Percentiles rank a stretch among this genome's conserved stretches.
These are phyloP conservation scores for Tardiomyces blankii DNA, from an alignment of 1,139 yeast genomes.

Conservation along the genomic window DNA sequence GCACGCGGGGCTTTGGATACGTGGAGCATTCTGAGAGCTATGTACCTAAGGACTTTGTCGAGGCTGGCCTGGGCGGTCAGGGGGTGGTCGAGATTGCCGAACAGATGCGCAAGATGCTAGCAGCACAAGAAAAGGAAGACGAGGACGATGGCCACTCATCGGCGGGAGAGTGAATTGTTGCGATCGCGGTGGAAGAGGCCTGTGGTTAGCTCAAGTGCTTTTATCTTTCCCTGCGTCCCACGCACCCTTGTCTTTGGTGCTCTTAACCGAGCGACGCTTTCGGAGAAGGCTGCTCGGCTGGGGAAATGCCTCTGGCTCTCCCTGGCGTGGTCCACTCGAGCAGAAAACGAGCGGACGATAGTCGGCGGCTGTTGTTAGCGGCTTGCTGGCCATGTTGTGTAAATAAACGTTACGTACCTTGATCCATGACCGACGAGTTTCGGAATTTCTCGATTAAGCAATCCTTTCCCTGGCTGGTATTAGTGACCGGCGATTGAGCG, in stretches of 20 bases:
- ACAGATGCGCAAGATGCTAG: neutral
- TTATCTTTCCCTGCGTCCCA: too few relatives aligned
- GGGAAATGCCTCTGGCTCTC: slow-evolving; percentile 11
- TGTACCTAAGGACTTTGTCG: slow-evolving; percentile 84
- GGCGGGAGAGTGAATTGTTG: too few relatives aligned
- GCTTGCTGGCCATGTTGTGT: too few relatives aligned
- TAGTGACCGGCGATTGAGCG: too few relatives aligned
- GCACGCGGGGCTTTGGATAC: slow-evolving; percentile 49
- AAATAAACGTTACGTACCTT: slow-evolving; percentile 8
- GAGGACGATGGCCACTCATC: too few relatives aligned
- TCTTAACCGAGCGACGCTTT: slow-evolving; percentile 8
- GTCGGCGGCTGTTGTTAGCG: slow-evolving; percentile 7
- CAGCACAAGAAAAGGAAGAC: neutral
- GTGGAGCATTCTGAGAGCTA: slow-evolving; percentile 84
- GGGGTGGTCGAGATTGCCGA: slow-evolving; percentile 40
- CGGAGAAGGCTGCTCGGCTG: neutral
- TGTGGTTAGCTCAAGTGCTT: too few relatives aligned
- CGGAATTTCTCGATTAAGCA: slow-evolving; percentile 36
- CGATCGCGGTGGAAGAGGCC: too few relatives aligned
- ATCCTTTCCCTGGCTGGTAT: slow-evolving; percentile 30
- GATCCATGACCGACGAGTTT: slow-evolving; percentile 39
- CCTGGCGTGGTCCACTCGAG: slow-evolving; percentile 9
- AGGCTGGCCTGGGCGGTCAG: slow-evolving; percentile 59
- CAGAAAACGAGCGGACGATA: slow-evolving; percentile 30
- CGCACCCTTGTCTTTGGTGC: too few relatives aligned